phyloP scores from a whole-genome alignment of 495 filamentous ascomycete species.

The Immersiella caudata region DNA sequence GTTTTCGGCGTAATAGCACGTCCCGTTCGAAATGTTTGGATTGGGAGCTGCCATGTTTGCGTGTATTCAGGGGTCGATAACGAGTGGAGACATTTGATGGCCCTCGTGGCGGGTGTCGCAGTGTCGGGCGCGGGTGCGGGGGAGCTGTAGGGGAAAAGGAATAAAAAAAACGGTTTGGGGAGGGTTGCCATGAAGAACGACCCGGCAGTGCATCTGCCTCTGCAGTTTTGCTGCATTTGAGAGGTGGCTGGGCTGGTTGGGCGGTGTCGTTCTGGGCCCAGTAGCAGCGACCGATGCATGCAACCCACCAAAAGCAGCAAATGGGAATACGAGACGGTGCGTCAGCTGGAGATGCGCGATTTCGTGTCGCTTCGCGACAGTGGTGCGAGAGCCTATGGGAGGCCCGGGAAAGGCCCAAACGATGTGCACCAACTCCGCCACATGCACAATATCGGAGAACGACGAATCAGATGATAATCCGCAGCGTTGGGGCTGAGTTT shows the following conservation, averaged over 20 bases:
- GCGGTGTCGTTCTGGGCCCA: background rate
- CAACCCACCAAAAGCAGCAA: background rate
- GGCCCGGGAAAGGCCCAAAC: background rate
- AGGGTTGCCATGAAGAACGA: background rate
- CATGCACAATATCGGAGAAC: background rate
- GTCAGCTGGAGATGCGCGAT: background rate
- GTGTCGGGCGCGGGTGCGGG: background rate
- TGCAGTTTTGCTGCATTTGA: background rate
- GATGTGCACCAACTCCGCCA: background rate
- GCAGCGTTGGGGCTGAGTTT: background rate
- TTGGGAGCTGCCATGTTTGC: slow-evolving; percentile 23
- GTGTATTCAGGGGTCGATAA: background rate
- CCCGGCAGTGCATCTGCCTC: background rate
- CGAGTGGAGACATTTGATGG: background rate
- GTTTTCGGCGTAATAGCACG: slow-evolving; percentile 30
- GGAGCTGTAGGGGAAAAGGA: background rate
- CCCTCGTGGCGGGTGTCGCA: background rate
- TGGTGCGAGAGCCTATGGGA: background rate
- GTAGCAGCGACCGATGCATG: background rate
- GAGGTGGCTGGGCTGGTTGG: background rate
- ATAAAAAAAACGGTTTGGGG: background rate
- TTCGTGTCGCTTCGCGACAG: background rate
- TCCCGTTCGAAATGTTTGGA: slow-evolving; percentile 28
- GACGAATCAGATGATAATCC: background rate
- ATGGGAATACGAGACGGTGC: background rate